Conservation (phyloP, 192 early-diverging fungal species). For the Chytriomyces sp. region DNA sequence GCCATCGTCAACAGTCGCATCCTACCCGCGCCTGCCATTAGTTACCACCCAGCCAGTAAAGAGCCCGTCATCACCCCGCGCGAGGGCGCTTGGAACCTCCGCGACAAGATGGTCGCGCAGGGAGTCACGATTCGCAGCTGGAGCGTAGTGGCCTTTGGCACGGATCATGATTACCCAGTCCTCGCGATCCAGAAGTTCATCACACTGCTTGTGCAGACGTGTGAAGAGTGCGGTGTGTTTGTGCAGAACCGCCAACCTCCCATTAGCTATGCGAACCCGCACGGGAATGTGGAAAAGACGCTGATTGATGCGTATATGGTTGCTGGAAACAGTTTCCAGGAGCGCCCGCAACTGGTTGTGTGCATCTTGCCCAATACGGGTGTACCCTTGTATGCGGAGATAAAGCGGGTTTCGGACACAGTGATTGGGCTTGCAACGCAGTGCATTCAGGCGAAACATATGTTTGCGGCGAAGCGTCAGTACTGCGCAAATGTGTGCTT, state of each 20-base stretch:
- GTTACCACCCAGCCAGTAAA: slow-evolving; percentile 66
- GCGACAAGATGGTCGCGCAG: slow-evolving; percentile 73
- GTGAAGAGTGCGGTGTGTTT: slow-evolving; percentile 69
- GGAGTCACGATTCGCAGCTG: slow-evolving; percentile 79
- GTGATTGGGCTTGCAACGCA: slow-evolving; percentile 88
- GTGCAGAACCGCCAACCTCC: slow-evolving; percentile 58
- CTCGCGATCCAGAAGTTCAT: slow-evolving; percentile 71
- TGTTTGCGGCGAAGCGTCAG: slow-evolving; percentile 75
- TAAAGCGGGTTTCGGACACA: slow-evolving; percentile 89
- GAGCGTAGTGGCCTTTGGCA: slow-evolving; percentile 78
- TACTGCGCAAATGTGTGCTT: slow-evolving; percentile 95
- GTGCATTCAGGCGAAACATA: slow-evolving; percentile 84
- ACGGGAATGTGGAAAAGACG: slow-evolving; percentile 68
- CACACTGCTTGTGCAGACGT: slow-evolving; percentile 70
- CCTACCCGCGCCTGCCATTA: slow-evolving; percentile 76
- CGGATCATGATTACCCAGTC: slow-evolving; percentile 53
- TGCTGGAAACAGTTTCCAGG: slow-evolving; percentile 63
- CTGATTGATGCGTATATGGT: slow-evolving; percentile 72
- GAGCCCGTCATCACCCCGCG: slow-evolving; percentile 60
- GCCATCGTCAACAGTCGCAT: slow-evolving; percentile 74
- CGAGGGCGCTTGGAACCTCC: slow-evolving; percentile 87
- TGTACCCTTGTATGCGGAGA: slow-evolving; percentile 77
- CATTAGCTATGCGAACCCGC: slow-evolving; percentile 59
- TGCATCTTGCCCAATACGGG: slow-evolving; percentile 82
- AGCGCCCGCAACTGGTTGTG: slow-evolving; percentile 78